Percentiles rank a stretch among this genome's conserved stretches.
Evolutionary conservation across 768 basidiomycete species (phyloP).

Genomic region (Rhizopogon rudus): DNA sequence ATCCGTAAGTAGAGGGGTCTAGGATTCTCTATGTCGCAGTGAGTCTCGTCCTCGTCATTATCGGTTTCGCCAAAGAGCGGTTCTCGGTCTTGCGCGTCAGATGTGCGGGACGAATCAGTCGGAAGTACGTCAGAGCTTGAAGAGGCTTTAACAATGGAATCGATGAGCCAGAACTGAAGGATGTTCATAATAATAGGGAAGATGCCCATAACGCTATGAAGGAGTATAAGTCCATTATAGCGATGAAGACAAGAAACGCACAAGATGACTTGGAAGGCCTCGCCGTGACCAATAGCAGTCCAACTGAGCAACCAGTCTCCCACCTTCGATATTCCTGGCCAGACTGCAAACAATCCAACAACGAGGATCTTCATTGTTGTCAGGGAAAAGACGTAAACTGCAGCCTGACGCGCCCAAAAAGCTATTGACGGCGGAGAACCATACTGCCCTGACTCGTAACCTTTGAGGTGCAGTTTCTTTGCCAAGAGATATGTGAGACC

Average conservation of each 20-base stretch:
- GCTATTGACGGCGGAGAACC: conserved; percentile 73
- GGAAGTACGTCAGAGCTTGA: conserved; percentile 34
- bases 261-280: conserved; percentile 75
- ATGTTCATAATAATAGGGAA: conserved; percentile 89
- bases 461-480: conserved; percentile 60
- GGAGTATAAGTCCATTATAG: conserved; percentile 6
- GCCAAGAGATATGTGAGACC: conserved; percentile 59
- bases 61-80: conserved; percentile 61
- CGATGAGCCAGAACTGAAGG: conserved; percentile 92
- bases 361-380: conserved; percentile 90
- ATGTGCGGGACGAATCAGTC: conserved; percentile 31
- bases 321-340: conserved; percentile 65
- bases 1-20: conserved; percentile 31
- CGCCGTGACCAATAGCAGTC: conserved; percentile 58
- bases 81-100: conserved; percentile 44
- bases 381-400: conserved; percentile 77
- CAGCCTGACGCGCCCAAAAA: conserved; percentile 74
- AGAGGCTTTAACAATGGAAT: conserved; percentile 85
- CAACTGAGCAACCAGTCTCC: conserved; percentile 88
- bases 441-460: conserved; percentile 85
- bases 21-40: conserved; percentile 43
- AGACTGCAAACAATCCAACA: conserved; percentile 64
- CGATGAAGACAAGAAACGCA: conserved; percentile 33
- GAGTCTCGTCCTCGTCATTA: conserved; percentile 44
- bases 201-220: conserved; percentile 75